Percentiles rank a stretch among this genome's conserved stretches.
phyloP scores from a whole-genome alignment of 2,329 filamentous ascomycete species.

The Penicillium decumbens region DNA sequence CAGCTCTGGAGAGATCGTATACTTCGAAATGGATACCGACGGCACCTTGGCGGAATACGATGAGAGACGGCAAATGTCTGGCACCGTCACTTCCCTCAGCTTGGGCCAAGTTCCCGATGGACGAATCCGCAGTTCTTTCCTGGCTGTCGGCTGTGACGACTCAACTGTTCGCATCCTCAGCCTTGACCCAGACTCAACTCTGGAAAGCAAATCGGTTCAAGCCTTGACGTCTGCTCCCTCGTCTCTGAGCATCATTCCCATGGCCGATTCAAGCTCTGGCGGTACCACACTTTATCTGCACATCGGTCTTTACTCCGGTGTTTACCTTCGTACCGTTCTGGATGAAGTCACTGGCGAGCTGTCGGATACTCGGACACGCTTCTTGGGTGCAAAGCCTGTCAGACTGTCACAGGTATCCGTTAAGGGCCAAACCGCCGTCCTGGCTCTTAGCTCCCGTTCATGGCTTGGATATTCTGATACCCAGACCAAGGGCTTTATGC shows the following conservation, averaged over 20 bases:
- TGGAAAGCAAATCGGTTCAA: conserved; percentile 92
- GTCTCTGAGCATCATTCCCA: conserved; percentile 83
- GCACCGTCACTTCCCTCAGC: conserved; percentile 91
- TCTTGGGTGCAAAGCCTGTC: conserved; percentile 84
- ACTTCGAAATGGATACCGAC: conserved; percentile 95
- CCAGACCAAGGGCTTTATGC: conserved; percentile 79
- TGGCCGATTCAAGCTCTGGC: conserved; percentile 88
- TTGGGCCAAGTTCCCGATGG: conserved; percentile 90
- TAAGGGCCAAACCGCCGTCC: conserved; percentile 74
- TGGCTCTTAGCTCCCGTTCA: conserved; percentile 87
- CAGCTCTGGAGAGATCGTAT: conserved; percentile 93
- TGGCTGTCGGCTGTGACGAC: conserved; percentile 95
- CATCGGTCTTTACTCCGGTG: conserved; percentile 90
- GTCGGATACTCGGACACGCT: conserved; percentile 89
- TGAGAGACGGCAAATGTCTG: conserved; percentile 90
- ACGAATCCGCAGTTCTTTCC: conserved; percentile 79
- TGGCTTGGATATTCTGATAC: conserved; percentile 94
- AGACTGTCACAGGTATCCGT: conserved; percentile 89
- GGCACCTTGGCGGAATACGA: conserved; percentile 89
- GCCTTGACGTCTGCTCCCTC: conserved; percentile 87
- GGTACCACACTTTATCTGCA: conserved; percentile 89
- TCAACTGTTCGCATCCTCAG: conserved; percentile 91
- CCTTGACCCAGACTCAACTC: conserved; percentile 79
- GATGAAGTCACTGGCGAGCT: conserved; percentile 95
- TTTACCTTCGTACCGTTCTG: conserved; percentile 90